Evolutionary conservation across 768 basidiomycete species (phyloP), one percentile per base, ranked within the genome.

Genomic region (Naganishia vishniacii): DNA sequence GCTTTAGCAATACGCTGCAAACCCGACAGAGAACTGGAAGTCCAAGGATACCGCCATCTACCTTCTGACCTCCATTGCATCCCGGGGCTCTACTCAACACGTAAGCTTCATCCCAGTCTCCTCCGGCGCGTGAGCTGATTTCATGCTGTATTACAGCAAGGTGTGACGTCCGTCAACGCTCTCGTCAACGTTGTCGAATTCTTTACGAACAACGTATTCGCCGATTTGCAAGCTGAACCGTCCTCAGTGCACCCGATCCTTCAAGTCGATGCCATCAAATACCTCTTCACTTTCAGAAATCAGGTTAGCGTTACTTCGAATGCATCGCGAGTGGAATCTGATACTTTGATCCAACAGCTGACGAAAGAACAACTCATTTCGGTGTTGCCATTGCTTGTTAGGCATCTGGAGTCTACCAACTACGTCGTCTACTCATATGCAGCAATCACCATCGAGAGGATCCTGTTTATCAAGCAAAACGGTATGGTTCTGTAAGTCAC

Each of bases 341-440:
- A 13, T 20, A 12, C 40, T 26, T 59, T 66, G 63, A 64, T 34
- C 13, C 62, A 48, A 25, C 72, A 92, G 88, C 81, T 98, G 51
- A 92, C 91, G 6, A 98, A 98, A 79, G 84, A 87, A 16, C 94
- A 99, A 82, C 81, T 98, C 11, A 82, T 93, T 8, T 86, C 89
- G 1, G 94, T 98, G 23, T 80, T 98, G 1, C 95, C 94, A 0
- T 81, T 89, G 20, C 84, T 98, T 11, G 84, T 87, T 28, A 85
- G 82, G 13, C 93, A 94, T 74, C 84, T 98, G 34, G 80, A 81
- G 5, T 90, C 89, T 20, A 80, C 82, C 58, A 91, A 91, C 73
- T 93, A 91, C 77, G 94, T 98, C 49, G 87, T 88, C 26, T 94
- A 88, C 71, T 93, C 94, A 0, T 98, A 97, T 77, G 91, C 93